Base-by-base conservation (phyloP, 1,139 yeast species). In the Hansenula anomala region DNA sequence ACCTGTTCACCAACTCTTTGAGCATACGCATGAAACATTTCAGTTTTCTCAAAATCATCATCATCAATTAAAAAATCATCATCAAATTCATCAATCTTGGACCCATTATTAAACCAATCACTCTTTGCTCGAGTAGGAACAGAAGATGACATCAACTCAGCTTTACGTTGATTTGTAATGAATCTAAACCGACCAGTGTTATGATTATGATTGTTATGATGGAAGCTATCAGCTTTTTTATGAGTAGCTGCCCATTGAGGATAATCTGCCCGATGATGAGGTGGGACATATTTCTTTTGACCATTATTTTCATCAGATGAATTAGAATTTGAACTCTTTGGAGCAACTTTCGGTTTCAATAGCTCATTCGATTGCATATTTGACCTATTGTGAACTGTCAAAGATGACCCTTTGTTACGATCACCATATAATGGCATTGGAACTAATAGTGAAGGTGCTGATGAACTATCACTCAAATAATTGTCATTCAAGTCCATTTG, bases 241-340 rank as follows among this genome's bases (percentile, higher is more conserved):
- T 48, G 33, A 30, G 38, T 32, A 13, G 33, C 15, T 22, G 14
- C 12, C 33, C 33, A 30, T 15, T 30, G 20, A 38, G 35, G 48
- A 34, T 39, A 49, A 25, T 43, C 47, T 16, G 43, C 60, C 47
- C 77, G 60, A 40, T 69, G 75, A 44, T 71, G 76, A 12, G 77
- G 77, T 24, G 75, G 75, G 14, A 71, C 60, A 45, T 71, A 71
- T 33, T 61, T 61, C 24, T 52, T 58, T 36, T 54, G 6, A 9
- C 6, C 56, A 11, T 54, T 34, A 18, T n/a, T n/a, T n/a, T 15
- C 19, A 18, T 36, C 34, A 17, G 37, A 17, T 13, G 37, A 35
- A 8, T 30, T 35, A 16, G 43, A 30, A 26, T 28, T 37, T 11
- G 47, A 33, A 39, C 44, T 27, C 42, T 46, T 28, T 12, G 20